phyloP scores from a whole-genome alignment of 2,329 filamentous ascomycete species.

The Aureobasidium pullulans region DNA sequence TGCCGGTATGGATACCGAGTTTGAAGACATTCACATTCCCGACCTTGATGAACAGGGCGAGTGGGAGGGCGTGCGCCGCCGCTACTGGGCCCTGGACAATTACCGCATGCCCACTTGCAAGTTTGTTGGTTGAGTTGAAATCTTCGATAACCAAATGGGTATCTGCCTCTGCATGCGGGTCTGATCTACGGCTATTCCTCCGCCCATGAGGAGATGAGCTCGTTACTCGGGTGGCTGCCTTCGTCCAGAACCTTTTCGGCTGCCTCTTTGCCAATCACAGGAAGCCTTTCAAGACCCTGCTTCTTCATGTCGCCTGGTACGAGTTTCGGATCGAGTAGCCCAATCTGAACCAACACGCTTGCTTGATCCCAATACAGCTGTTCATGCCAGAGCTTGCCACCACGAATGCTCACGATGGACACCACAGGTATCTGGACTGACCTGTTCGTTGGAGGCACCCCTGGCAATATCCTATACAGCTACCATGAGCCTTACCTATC shows the following conservation, averaged over 20 bases:
- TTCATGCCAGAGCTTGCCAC: conserved; percentile 47
- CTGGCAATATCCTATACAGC: conserved; percentile 49
- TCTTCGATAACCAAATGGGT: not conserved
- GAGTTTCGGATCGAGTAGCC: conserved; percentile 47
- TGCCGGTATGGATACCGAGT: conserved; percentile 82
- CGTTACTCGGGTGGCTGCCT: conserved; percentile 34
- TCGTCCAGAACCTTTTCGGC: conserved; percentile 36
- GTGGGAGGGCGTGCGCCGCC: conserved; percentile 81
- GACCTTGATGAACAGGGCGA: conserved; percentile 63
- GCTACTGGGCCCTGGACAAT: conserved; percentile 81
- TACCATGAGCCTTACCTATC: not conserved
- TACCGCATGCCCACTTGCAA: conserved; percentile 69
- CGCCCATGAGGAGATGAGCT: conserved; percentile 30
- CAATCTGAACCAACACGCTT: conserved; percentile 49
- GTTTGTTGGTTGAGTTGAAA: conserved; percentile 54
- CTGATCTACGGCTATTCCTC: not conserved
- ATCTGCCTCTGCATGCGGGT: conserved; percentile 6
- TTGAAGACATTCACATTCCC: conserved; percentile 70
- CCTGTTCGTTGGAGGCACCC: conserved; percentile 48
- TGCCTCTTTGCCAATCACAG: conserved; percentile 34
- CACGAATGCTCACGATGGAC: conserved; percentile 47
- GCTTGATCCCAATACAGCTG: conserved; percentile 56
- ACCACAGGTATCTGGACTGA: conserved; percentile 50
- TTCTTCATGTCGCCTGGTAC: conserved; percentile 38
- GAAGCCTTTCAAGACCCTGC: conserved; percentile 36